Evolutionary conservation across 2,329 filamentous ascomycete species (phyloP), one percentile per base, ranked within the genome.

Genomic region (Thelonectria blattea): DNA sequence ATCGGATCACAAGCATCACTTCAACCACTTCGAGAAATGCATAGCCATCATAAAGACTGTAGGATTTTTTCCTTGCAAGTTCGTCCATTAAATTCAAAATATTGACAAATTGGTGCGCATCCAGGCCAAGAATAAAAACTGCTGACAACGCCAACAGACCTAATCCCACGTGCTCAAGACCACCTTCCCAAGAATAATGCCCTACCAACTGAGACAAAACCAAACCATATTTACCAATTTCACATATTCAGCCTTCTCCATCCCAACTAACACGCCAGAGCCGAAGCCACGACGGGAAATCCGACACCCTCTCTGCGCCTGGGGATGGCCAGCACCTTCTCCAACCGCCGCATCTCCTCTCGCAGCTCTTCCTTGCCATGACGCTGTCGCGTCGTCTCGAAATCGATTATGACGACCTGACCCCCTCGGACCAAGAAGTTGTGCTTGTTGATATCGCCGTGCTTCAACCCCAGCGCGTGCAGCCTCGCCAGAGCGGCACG

Each of bases 381-480:
- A 17, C 53, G 49, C 37, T 32, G 49, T 10, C 54, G 54, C 37
- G 54, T 27, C 15, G 46, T 50, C 60, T 75, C 73, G 56, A 75
- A 75, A 51, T 75, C 73, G 15, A 75, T 58, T 37, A 75, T 50
- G 10, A 69, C 58, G 30, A 68, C 72, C 9, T 58, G 32, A 7
- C 68, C 64, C 2, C 66, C 56, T n/a, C 64, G 64, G 30, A 76
- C 66, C 6, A 75, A 62, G 49, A 76, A 74, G 50, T 76, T 75
- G 49, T 71, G 63, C 56, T 70, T 75, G 64, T 74, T 74, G 58
- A 73, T 71, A 27, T 75, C 73, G 8, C 73, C 73, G 27, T 68
- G 72, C 49, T 72, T 68, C 45, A 76, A 73, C 12, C 72, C 73
- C 8, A 76, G 65, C 20, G 64, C 54, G 51, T 75, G 73, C 24